Conservation (phyloP, 371 early-diverging fungal genomes). For the Mucor mucedo region DNA sequence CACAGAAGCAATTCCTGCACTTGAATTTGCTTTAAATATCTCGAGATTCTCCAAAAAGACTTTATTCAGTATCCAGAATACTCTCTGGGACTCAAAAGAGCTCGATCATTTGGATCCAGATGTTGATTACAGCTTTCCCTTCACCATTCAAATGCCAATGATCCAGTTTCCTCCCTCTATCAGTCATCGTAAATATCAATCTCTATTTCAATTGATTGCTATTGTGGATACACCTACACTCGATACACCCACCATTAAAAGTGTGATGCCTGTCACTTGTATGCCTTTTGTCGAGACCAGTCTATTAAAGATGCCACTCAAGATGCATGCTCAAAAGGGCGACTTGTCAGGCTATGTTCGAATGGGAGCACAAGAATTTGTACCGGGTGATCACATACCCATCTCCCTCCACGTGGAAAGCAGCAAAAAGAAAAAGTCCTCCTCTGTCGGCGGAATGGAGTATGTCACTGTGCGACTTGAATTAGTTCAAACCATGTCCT, state of each 20-base stretch:
- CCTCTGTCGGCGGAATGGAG: not conserved
- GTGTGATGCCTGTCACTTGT: slow-evolving; percentile 7
- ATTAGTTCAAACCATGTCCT: slow-evolving; percentile 8
- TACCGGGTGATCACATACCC: slow-evolving; percentile 18
- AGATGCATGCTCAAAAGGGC: slow-evolving; percentile 4
- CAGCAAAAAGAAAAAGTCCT: not conserved
- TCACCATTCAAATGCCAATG: slow-evolving; percentile 32
- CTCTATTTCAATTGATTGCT: slow-evolving; percentile 21
- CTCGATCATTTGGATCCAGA: not conserved
- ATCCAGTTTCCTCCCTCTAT: slow-evolving; percentile 27
- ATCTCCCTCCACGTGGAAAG: slow-evolving; percentile 9
- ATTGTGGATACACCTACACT: slow-evolving; percentile 15
- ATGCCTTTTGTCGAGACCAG: slow-evolving; percentile 32
- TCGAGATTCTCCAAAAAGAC: slow-evolving; percentile 3
- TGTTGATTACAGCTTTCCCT: slow-evolving; percentile 11
- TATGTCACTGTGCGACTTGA: slow-evolving; percentile 23
- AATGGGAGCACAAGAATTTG: slow-evolving; percentile 17
- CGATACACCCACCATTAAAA: not conserved
- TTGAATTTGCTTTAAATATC: slow-evolving; percentile 9
- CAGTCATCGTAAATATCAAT: slow-evolving; percentile 7
- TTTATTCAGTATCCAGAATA: slow-evolving; percentile 16
- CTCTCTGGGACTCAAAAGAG: slow-evolving; percentile 12
- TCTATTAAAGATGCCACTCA: slow-evolving; percentile 19
- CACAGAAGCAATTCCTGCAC: slow-evolving; percentile 20
- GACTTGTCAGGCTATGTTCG: slow-evolving; percentile 11